Evolutionary conservation across 1,284 basidiomycete genomes (phyloP), one percentile per base, ranked within the genome.

Genomic region (Papiliotrema fonsecae): DNA sequence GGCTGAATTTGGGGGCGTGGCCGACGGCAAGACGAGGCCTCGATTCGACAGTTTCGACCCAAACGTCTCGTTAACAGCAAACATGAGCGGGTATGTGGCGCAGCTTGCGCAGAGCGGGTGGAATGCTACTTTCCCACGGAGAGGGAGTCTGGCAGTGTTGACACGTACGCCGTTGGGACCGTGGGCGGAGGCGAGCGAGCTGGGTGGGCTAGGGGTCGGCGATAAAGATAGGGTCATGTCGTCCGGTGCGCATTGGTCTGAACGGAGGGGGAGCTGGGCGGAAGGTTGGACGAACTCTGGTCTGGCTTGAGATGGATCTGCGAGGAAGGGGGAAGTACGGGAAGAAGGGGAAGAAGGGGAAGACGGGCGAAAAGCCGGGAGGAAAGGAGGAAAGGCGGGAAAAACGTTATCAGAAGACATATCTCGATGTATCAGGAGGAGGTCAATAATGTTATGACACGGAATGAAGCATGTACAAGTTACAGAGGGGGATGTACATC

Each of bases 11-110:
- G 50, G 50, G 16, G 16, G 30, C 38, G 28, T 18, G 35, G n/a
- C 13, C 27, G 30, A 30, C 11, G 39, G 37, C 18, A 47, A 43
- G 22, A 30, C 11, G 4, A 41, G 46, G 19, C 18, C 36, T 36
- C 44, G 58, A 32, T 55, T 55, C 47, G 61, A 62, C 41, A 59
- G 55, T 21, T 47, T 62, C 43, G 61, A 62, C 40, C 57, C 58
- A 18, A 53, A 51, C 9, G 24, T 21, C 24, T 28, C 24, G 24
- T 26, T 7, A 27, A 26, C n/a, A 14, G 4, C 40, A 26, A 26
- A 14, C 16, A 6, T 6, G 16, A 25, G 18, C 5, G 27, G 41
- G 28, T 43, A 26, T 18, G 41, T 43, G 4, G 41, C 41, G 4
- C 41, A 42, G 27, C 18, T 28, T 35, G 39, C 40, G 11, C 38